phyloP scores from a whole-genome alignment of 2,329 filamentous ascomycete genomes.

The Venturia nashicola region DNA sequence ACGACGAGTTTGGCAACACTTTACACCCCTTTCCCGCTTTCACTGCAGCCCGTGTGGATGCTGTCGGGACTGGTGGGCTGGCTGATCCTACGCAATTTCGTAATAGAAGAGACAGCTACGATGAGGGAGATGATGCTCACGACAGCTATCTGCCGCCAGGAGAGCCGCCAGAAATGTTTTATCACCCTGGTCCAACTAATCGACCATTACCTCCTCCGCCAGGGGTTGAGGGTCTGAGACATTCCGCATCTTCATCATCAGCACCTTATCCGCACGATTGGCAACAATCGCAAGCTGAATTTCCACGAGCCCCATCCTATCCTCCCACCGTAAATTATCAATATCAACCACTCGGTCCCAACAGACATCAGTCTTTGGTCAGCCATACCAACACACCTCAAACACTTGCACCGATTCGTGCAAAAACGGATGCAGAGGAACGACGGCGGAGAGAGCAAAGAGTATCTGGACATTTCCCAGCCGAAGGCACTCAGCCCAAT shows the following conservation, averaged over 20 bases:
- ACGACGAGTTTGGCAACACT: constrained; percentile 34
- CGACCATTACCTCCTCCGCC: constrained; percentile 52
- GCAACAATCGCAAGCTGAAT: constrained; percentile 3
- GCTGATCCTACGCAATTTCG: constrained; percentile 53
- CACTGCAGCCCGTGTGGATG: constrained; percentile 64
- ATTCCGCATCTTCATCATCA: constrained; percentile 26
- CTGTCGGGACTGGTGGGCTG: constrained; percentile 79
- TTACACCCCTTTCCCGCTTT: constrained; percentile 47
- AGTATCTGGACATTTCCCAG: constrained; percentile 20
- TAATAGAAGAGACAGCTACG: constrained; percentile 66
- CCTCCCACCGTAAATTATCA: neutral
- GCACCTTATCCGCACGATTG: constrained; percentile 39
- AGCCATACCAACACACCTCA: constrained; percentile 71
- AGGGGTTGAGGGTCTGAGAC: constrained; percentile 31
- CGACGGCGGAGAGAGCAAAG: constrained; percentile 26
- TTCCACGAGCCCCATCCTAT: constrained; percentile 9
- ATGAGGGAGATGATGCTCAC: constrained; percentile 72
- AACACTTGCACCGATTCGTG: constrained; percentile 71
- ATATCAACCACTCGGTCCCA: constrained; percentile 4
- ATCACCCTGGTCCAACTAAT: constrained; percentile 65
- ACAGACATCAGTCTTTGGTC: constrained; percentile 50
- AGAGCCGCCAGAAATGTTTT: constrained; percentile 83
- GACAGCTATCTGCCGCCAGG: constrained; percentile 28
- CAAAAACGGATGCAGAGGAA: constrained; percentile 84
- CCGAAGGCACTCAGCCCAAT: constrained; percentile 42